Evolutionary conservation across 2,329 filamentous ascomycete species (phyloP).

Genomic region (Aspergillus fijiensis): DNA sequence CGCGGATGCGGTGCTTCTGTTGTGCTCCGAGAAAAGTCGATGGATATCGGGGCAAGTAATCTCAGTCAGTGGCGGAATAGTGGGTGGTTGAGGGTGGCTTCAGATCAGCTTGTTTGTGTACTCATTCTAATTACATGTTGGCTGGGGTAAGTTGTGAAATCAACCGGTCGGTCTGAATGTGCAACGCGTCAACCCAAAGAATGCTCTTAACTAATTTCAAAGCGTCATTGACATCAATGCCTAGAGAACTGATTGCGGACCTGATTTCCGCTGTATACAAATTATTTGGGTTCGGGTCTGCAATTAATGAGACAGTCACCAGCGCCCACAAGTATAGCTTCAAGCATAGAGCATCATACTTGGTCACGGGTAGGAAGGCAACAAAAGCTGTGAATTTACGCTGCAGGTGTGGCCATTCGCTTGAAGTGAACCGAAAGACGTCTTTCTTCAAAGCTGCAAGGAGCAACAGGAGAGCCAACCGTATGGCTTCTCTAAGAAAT

Average conservation of each 20-base stretch:
- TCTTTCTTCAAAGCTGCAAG: not conserved
- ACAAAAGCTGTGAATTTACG: not conserved
- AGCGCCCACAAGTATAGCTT: constrained; percentile 3
- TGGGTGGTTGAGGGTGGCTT: not conserved
- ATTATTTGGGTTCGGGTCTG: not conserved
- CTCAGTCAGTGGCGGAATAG: constrained; percentile 12
- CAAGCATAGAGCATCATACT: not conserved
- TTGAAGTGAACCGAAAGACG: not conserved
- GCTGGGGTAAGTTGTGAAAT: not conserved
- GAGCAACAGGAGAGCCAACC: not conserved
- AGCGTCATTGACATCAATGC: not conserved
- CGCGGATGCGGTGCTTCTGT: constrained; percentile 4
- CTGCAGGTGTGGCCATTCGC: not conserved
- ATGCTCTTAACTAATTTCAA: not conserved
- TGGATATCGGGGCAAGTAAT: constrained; percentile 13
- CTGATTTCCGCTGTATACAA: not conserved
- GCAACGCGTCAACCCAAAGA: not conserved
- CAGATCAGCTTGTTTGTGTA: not conserved
- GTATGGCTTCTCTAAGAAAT: not conserved
- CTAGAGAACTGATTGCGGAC: not conserved
- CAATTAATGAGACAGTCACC: not conserved
- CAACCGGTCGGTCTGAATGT: not conserved
- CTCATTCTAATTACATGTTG: not conserved
- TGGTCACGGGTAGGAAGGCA: not conserved
- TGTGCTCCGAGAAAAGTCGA: constrained; percentile 7